These are phyloP conservation scores for Deuterostichococcus epilithicus DNA, from an alignment of 139 green algal genomes.

Conservation along the genomic window DNA sequence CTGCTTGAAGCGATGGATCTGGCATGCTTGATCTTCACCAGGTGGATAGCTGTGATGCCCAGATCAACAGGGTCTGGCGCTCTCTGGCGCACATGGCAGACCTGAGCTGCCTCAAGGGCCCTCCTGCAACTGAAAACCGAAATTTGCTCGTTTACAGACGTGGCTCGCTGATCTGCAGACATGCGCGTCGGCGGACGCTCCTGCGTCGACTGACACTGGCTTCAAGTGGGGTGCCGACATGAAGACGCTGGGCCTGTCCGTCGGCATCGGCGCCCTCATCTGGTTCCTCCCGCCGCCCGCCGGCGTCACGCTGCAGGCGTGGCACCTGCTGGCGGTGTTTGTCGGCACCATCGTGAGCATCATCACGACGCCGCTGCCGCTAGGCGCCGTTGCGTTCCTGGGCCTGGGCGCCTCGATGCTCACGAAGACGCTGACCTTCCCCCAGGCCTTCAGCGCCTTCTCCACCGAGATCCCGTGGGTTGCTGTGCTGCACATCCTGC, in stretches of 20 bases:
- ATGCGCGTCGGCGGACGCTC: background rate
- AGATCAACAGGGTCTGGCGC: too few relatives aligned
- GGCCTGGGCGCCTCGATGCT: constrained; percentile 90
- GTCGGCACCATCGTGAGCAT: constrained; percentile 85
- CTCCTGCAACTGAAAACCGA: background rate
- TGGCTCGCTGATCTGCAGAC: background rate
- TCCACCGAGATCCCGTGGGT: constrained; percentile 90
- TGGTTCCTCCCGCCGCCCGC: constrained; percentile 81
- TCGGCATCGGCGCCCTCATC: constrained; percentile 65
- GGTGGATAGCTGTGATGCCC: too few relatives aligned
- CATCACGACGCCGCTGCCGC: constrained; percentile 92
- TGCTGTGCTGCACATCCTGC: too few relatives aligned
- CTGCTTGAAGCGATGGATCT: background rate
- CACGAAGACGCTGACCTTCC: constrained; percentile 94
- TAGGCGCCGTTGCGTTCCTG: constrained; percentile 96
- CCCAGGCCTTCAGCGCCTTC: constrained; percentile 94
- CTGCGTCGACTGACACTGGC: background rate
- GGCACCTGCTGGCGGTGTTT: constrained; percentile 95
- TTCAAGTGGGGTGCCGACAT: constrained; percentile 88
- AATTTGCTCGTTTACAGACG: background rate
- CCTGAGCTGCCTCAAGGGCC: too few relatives aligned
- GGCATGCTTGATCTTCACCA: background rate
- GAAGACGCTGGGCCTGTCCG: constrained; percentile 81
- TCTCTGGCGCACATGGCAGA: too few relatives aligned
- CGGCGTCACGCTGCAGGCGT: constrained; percentile 61